Evolutionary conservation across 805 yeast species (phyloP).

Genomic region (Monosporozyma siamensis): DNA sequence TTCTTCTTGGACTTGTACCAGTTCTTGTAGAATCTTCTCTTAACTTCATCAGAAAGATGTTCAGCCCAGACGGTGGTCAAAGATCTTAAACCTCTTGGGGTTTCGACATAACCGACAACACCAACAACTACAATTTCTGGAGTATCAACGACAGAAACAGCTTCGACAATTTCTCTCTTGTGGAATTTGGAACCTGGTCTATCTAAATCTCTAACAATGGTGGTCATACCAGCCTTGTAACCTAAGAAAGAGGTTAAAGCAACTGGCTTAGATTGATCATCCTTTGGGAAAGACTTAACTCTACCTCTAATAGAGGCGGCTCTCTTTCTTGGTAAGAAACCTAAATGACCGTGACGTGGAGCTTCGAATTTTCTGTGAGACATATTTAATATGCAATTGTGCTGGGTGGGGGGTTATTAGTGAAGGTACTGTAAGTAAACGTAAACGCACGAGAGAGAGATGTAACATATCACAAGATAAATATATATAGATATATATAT

Average conservation of each 20-base stretch:
- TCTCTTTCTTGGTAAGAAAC: constrained; percentile 99
- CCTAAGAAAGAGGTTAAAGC: constrained; percentile 99
- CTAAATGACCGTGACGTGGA: constrained; percentile 99
- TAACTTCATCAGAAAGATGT: constrained; percentile 97
- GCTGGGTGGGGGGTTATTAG: constrained; percentile 8
- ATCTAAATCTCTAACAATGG: constrained; percentile 99
- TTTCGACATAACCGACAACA: constrained; percentile 99
- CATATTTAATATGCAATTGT: constrained; percentile 38
- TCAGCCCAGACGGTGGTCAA: constrained; percentile 99
- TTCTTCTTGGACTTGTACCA: constrained; percentile 99
- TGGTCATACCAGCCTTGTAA: constrained; percentile 99
- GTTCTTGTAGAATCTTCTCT: constrained; percentile 99
- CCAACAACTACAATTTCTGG: constrained; percentile 99
- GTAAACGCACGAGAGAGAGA: too few relatives aligned
- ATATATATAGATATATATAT: too few relatives aligned
- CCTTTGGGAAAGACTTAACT: constrained; percentile 99
- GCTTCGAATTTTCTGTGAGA: constrained; percentile 99
- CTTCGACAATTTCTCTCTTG: constrained; percentile 99
- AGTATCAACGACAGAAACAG: constrained; percentile 97
- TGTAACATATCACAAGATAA: too few relatives aligned
- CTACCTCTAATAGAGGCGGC: constrained; percentile 97
- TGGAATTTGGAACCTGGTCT: constrained; percentile 99
- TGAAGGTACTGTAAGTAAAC: too few relatives aligned
- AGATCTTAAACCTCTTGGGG: constrained; percentile 99
- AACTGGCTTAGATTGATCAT: constrained; percentile 94